Evolutionary conservation across 2,329 filamentous ascomycete genomes (phyloP).

Genomic region (Aspergillus nomiae): DNA sequence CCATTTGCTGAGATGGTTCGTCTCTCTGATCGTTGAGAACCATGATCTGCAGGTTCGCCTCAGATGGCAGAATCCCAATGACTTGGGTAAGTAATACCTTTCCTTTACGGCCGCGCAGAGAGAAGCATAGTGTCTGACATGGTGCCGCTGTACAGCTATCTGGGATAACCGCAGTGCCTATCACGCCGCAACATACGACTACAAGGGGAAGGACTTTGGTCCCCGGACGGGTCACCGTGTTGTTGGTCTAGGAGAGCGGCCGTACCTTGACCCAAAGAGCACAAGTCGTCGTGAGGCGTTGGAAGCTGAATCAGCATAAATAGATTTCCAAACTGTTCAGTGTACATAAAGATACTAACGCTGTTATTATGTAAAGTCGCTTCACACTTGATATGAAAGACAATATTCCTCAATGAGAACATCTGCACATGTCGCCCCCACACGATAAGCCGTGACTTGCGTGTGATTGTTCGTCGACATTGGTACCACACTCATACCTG

Average conservation of each 20-base stretch:
- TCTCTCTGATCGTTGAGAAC: conserved; percentile 42
- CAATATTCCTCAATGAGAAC: conserved; percentile 50
- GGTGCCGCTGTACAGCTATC: conserved; percentile 45
- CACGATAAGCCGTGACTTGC: conserved; percentile 57
- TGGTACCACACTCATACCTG: conserved; percentile 47
- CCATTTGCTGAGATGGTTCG: conserved; percentile 37
- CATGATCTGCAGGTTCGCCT: conserved; percentile 46
- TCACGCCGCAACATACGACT: conserved; percentile 58
- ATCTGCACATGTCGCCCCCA: conserved; percentile 55
- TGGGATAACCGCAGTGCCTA: conserved; percentile 63
- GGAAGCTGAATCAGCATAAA: too few relatives aligned
- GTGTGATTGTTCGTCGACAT: conserved; percentile 52
- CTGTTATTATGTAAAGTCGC: too few relatives aligned
- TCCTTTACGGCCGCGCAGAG: neutral
- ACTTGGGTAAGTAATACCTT: conserved; percentile 35
- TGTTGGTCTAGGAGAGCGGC: conserved; percentile 57
- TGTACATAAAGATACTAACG: too few relatives aligned
- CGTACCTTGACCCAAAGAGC: conserved; percentile 54
- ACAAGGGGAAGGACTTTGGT: conserved; percentile 50
- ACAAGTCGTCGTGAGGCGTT: conserved; percentile 10
- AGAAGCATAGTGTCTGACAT: neutral
- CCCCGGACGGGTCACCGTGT: conserved; percentile 53
- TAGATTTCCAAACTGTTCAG: too few relatives aligned
- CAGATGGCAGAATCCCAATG: conserved; percentile 43
- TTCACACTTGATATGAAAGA: conserved; percentile 19